Conservation (phyloP, 257 asterid species). For the Petunia axillaris region DNA sequence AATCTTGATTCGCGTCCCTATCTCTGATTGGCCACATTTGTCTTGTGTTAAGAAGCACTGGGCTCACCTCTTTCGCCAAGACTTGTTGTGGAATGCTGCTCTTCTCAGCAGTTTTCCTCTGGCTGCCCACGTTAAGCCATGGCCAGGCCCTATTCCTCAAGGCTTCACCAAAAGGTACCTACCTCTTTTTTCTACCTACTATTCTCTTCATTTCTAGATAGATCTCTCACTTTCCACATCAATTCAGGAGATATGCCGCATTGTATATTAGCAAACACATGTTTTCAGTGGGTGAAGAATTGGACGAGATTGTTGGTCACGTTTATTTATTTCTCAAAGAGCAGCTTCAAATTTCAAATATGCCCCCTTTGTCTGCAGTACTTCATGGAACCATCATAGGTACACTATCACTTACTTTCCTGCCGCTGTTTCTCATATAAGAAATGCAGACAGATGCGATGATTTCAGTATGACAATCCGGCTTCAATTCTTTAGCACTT, state of each 20-base stretch:
- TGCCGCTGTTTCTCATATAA: background rate
- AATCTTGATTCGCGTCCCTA: constrained; percentile 61
- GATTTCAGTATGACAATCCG: background rate
- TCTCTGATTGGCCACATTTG: constrained; percentile 58
- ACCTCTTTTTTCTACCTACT: background rate
- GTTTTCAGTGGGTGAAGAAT: constrained; percentile 51
- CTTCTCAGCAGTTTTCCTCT: constrained; percentile 60
- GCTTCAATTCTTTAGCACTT: constrained; percentile 12
- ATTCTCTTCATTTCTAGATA: background rate
- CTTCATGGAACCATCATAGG: constrained; percentile 89
- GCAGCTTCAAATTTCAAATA: constrained; percentile 66
- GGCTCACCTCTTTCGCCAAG: constrained; percentile 69
- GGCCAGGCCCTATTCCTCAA: constrained; percentile 88
- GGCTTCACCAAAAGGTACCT: constrained; percentile 69
- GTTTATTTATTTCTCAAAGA: constrained; percentile 73
- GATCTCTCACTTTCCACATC: background rate
- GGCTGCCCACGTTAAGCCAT: constrained; percentile 52
- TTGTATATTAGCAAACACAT: constrained; percentile 53
- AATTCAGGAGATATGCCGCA: constrained; percentile 75
- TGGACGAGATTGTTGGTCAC: constrained; percentile 81
- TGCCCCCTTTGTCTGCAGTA: constrained; percentile 72
- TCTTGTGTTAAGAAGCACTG: constrained; percentile 63
- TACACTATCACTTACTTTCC: constrained; percentile 31
- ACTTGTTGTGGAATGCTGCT: constrained; percentile 74
- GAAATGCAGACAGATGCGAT: background rate